Percentiles rank a stretch among this genome's conserved stretches.
Conservation (phyloP, 2,329 filamentous ascomycete species). For the Elsinoe australis region DNA sequence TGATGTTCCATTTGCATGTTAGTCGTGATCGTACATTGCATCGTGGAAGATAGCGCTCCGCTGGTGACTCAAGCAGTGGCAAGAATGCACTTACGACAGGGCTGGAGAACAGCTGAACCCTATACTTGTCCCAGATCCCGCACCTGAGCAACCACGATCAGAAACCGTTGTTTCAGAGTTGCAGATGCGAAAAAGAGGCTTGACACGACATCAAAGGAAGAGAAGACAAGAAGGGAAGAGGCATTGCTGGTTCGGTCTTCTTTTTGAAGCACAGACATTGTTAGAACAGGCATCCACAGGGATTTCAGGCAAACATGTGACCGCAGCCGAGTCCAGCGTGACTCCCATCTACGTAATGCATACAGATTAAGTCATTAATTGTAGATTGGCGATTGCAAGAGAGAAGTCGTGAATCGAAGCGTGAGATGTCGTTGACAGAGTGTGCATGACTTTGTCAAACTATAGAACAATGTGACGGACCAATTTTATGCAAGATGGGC, state of each 20-base stretch:
- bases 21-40: too few relatives aligned
- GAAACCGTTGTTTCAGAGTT: conserved; percentile 5
- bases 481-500: too few relatives aligned
- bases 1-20: too few relatives aligned
- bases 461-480: too few relatives aligned
- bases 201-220: background rate
- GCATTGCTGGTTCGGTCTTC: background rate
- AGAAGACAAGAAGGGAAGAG: background rate
- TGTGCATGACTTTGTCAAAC: too few relatives aligned
- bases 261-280: background rate
- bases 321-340: background rate
- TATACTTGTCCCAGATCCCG: background rate
- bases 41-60: background rate
- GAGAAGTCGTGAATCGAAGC: too few relatives aligned
- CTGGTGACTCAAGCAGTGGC: conserved; percentile 5
- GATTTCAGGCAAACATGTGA: conserved; percentile 12
- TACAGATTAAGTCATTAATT: too few relatives aligned
- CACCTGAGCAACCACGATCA: background rate
- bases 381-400: too few relatives aligned
- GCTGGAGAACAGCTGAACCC: conserved; percentile 4
- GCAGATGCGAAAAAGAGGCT: conserved; percentile 5
- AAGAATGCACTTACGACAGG: background rate
- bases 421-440: too few relatives aligned
- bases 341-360: too few relatives aligned
- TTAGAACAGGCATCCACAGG: conserved; percentile 1